Conservation (phyloP, 805 yeast species). For the Nakazawaea anatomiae region DNA sequence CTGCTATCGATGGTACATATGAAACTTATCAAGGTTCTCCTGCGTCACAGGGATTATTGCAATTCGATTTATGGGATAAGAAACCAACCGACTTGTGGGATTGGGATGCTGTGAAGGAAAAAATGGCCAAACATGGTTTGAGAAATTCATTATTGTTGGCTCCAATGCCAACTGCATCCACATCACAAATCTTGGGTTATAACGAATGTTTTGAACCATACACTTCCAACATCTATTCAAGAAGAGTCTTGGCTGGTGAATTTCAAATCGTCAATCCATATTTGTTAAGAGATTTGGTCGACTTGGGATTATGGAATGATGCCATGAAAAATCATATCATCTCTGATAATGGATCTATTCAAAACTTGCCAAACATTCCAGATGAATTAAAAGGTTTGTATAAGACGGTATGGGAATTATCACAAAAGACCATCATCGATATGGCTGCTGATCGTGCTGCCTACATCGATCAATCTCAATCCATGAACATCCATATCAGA, state of each 20-base stretch:
- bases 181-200: constrained; percentile 91
- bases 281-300: constrained; percentile 74
- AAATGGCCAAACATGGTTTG: constrained; percentile 59
- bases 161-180: constrained; percentile 98
- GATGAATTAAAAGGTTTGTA: constrained; percentile 68
- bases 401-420: constrained; percentile 95
- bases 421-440: constrained; percentile 80
- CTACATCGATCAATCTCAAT: constrained; percentile 85
- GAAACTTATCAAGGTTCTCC: constrained; percentile 80
- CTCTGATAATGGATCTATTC: constrained; percentile 79
- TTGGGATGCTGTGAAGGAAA: constrained; percentile 68
- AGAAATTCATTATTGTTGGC: constrained; percentile 87
- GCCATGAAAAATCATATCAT: constrained; percentile 74
- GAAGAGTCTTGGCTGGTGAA: constrained; percentile 91
- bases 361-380: constrained; percentile 69
- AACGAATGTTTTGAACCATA: constrained; percentile 96
- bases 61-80: constrained; percentile 81
- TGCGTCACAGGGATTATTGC: constrained; percentile 77
- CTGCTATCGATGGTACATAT: constrained; percentile 63
- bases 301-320: constrained; percentile 77
- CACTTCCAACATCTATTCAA: constrained; percentile 86
- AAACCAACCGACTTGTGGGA: constrained; percentile 82
- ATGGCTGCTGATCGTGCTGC: constrained; percentile 79
- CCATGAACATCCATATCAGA: constrained; percentile 81
- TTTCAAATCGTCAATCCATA: constrained; percentile 89